phyloP scores from a whole-genome alignment of 2,329 filamentous ascomycete species.

The Grosmannia serpens region DNA sequence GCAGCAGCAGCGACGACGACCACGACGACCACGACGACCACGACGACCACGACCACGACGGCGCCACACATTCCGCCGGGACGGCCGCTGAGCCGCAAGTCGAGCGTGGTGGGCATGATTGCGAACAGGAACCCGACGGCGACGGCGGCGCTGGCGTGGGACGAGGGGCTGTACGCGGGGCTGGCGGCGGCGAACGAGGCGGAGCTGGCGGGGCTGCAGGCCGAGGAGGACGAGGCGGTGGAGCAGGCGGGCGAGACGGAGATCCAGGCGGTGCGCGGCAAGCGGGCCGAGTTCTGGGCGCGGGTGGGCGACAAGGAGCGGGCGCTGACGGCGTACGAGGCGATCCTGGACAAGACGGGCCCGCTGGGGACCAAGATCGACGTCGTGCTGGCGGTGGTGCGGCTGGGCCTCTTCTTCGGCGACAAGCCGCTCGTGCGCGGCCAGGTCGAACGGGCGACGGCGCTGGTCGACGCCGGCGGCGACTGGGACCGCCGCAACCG shows the following conservation, averaged over 20 bases:
- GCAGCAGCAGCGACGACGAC: neutral
- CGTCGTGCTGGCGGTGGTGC: constrained; percentile 89
- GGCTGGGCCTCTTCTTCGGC: constrained; percentile 89
- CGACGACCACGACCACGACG: neutral
- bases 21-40: neutral
- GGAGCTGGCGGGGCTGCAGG: constrained; percentile 65
- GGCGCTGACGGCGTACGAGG: constrained; percentile 84
- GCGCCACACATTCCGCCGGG: constrained; percentile 13
- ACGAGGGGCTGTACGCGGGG: constrained; percentile 74
- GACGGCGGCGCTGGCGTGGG: constrained; percentile 70
- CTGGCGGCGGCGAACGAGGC: constrained; percentile 67
- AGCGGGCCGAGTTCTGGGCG: constrained; percentile 93
- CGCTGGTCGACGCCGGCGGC: constrained; percentile 85
- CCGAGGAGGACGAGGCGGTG: constrained; percentile 84
- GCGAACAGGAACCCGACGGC: constrained; percentile 56
- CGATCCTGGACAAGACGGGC: constrained; percentile 91
- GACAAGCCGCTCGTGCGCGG: constrained; percentile 90
- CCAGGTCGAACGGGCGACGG: constrained; percentile 79
- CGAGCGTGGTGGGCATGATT: constrained; percentile 62
- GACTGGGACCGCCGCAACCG: constrained; percentile 98
- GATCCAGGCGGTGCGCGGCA: constrained; percentile 81
- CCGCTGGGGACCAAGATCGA: constrained; percentile 96
- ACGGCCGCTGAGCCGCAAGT: constrained; percentile 55
- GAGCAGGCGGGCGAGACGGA: constrained; percentile 97
- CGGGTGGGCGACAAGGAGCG: constrained; percentile 97